Percentiles rank a stretch among this genome's conserved stretches.
Conservation (phyloP, 2,329 filamentous ascomycete species). For the Basipetospora chlamydospora region DNA sequence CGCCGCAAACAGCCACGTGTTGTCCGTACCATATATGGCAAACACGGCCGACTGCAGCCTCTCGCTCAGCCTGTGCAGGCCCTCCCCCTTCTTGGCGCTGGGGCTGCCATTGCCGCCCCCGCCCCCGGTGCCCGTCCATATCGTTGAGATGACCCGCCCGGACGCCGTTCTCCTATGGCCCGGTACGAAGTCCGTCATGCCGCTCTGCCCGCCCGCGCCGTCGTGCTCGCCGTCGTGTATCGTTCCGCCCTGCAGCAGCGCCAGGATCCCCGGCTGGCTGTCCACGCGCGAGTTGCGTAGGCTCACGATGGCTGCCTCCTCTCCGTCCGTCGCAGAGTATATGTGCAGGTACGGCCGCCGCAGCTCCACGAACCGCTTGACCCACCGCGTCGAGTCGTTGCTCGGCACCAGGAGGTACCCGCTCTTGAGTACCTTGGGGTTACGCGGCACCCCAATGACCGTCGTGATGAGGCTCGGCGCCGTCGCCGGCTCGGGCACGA, state of each 20-base stretch:
- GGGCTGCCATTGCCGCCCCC: too few species aligned
- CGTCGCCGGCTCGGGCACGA: slow-evolving; percentile 27
- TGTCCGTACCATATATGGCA: slow-evolving; percentile 85
- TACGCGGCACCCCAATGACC: slow-evolving; percentile 67
- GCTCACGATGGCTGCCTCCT: slow-evolving; percentile 82
- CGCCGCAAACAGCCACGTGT: slow-evolving; percentile 89
- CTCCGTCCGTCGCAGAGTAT: slow-evolving; percentile 70
- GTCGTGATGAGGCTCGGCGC: slow-evolving; percentile 58
- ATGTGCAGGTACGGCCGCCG: slow-evolving; percentile 84
- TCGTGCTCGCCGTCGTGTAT: slow-evolving; percentile 19
- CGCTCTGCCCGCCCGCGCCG: slow-evolving; percentile 17
- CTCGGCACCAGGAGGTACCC: slow-evolving; percentile 81
- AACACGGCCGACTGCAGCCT: slow-evolving; percentile 62
- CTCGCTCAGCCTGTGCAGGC: slow-evolving; percentile 39
- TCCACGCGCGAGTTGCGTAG: slow-evolving; percentile 83
- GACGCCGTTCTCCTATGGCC: slow-evolving; percentile 35
- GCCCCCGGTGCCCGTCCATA: slow-evolving; percentile 35
- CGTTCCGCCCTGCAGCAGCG: slow-evolving; percentile 46
- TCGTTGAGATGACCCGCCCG: slow-evolving; percentile 37
- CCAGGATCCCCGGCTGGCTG: slow-evolving; percentile 75
- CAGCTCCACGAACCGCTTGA: slow-evolving; percentile 85
- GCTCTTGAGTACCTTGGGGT: slow-evolving; percentile 65
- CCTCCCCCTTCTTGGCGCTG: slow-evolving; percentile 16
- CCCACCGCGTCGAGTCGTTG: slow-evolving; percentile 69
- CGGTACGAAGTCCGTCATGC: slow-evolving; percentile 23